phyloP scores from a whole-genome alignment of 2,329 filamentous ascomycete species.

The Phialophora expanda region DNA sequence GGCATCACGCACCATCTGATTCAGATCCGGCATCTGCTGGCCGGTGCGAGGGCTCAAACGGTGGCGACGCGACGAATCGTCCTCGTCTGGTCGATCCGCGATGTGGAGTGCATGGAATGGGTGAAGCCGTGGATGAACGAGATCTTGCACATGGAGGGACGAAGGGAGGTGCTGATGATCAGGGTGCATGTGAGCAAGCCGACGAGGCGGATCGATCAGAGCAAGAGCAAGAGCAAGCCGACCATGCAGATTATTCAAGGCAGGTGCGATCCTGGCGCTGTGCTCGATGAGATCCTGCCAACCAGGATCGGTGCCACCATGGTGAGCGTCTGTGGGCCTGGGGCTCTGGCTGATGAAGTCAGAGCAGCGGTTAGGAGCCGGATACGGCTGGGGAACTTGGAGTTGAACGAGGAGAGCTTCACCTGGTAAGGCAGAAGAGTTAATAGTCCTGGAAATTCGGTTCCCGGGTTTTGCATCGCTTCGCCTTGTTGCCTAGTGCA shows the following conservation, averaged over 20 bases:
- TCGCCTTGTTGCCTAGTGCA: not conserved
- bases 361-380: constrained; percentile 59
- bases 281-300: constrained; percentile 63
- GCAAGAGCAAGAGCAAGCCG: constrained; percentile 55
- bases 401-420: constrained; percentile 70
- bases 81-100: constrained; percentile 67
- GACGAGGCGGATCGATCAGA: constrained; percentile 59
- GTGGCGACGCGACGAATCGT: constrained; percentile 64
- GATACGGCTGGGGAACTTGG: constrained; percentile 59
- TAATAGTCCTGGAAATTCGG: not conserved
- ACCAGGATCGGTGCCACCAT: constrained; percentile 63
- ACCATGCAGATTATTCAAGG: constrained; percentile 68
- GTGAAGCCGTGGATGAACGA: constrained; percentile 70
- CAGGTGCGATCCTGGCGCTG: constrained; percentile 59
- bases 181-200: constrained; percentile 69
- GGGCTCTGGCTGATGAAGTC: constrained; percentile 67
- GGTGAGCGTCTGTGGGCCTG: constrained; percentile 67
- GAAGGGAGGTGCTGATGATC: constrained; percentile 64
- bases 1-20: constrained; percentile 70
- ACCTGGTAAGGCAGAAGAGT: constrained; percentile 56
- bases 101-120: constrained; percentile 66
- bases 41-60: constrained; percentile 57
- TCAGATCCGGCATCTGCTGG: constrained; percentile 64
- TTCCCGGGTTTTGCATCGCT: not conserved
- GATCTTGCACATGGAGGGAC: constrained; percentile 64